These are phyloP conservation scores for Fusarium pininemorale DNA, from an alignment of 2,329 filamentous ascomycete genomes.

Conservation along the genomic window DNA sequence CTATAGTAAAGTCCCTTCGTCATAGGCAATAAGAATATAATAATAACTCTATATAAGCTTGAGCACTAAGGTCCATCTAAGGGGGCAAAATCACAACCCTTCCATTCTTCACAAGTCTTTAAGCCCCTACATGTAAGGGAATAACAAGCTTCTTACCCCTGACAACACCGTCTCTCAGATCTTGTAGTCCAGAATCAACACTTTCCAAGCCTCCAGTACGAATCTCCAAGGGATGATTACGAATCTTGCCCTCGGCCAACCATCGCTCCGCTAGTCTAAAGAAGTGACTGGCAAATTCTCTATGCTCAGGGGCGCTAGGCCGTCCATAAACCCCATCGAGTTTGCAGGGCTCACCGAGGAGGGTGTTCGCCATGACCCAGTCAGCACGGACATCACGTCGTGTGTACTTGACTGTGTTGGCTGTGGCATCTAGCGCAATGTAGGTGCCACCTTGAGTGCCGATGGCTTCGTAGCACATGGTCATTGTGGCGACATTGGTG, in stretches of 20 bases:
- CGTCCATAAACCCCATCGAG: neutral
- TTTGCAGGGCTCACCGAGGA: neutral
- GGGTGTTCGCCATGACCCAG: neutral
- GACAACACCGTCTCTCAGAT: neutral
- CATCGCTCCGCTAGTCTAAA: neutral
- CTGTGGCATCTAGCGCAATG: neutral
- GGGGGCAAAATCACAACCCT: neutral
- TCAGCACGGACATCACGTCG: neutral
- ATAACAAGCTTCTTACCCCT: neutral
- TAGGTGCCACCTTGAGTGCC: neutral
- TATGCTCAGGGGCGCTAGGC: neutral
- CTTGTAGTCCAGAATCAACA: neutral
- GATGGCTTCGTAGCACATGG: neutral
- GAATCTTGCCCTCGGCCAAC: neutral
- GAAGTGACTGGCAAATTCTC: neutral
- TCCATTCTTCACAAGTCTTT: accelerated
- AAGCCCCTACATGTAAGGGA: neutral
- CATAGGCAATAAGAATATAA: accelerated
- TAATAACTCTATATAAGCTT: too few relatives aligned
- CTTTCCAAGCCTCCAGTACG: neutral
- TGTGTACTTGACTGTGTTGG: neutral
- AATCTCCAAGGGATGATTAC: neutral
- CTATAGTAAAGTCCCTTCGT: accelerated
- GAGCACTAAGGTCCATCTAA: too few relatives aligned
- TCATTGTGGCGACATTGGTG: neutral